Evolutionary conservation across 306 rosid genomes (phyloP).

Genomic region (Quercus robur): DNA sequence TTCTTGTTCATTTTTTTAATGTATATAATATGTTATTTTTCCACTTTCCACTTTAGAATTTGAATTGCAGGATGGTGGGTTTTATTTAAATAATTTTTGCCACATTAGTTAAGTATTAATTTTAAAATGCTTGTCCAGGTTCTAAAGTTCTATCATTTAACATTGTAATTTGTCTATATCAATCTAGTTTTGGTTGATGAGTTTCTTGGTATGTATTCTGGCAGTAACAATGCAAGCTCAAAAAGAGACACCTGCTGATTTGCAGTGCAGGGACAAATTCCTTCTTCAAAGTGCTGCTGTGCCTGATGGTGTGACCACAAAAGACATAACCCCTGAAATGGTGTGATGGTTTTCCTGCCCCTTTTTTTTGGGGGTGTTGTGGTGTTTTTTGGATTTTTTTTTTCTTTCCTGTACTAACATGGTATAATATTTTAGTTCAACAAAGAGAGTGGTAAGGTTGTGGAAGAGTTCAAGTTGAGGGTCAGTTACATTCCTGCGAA

Average conservation of each 20-base stretch:
- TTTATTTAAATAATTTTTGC: not conserved
- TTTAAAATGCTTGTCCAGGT: not conserved
- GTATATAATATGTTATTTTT: not conserved
- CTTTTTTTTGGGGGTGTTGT: not conserved
- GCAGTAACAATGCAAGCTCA: slow-evolving; percentile 51
- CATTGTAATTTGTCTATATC: not conserved
- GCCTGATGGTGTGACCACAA: slow-evolving; percentile 25
- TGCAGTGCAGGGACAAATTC: slow-evolving; percentile 59
- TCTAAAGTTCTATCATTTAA: not conserved
- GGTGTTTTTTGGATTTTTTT: not conserved
- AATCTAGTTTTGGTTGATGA: not conserved
- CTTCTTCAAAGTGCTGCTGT: slow-evolving; percentile 49
- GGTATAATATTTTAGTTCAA: slow-evolving; percentile 27
- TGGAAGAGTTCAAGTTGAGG: slow-evolving; percentile 42
- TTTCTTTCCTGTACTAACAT: not conserved
- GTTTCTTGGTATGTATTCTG: not conserved
- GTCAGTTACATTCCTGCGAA: slow-evolving; percentile 42
- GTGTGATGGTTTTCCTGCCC: slow-evolving; percentile 22
- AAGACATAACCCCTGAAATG: slow-evolving; percentile 44
- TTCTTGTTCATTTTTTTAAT: not conserved
- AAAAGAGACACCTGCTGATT: slow-evolving; percentile 35
- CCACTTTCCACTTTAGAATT: not conserved
- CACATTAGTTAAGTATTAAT: not conserved
- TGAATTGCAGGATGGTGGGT: not conserved
- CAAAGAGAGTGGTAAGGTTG: slow-evolving; percentile 38